Base-by-base conservation (phyloP, 768 basidiomycete genomes). In the Termitomyces titanicus region DNA sequence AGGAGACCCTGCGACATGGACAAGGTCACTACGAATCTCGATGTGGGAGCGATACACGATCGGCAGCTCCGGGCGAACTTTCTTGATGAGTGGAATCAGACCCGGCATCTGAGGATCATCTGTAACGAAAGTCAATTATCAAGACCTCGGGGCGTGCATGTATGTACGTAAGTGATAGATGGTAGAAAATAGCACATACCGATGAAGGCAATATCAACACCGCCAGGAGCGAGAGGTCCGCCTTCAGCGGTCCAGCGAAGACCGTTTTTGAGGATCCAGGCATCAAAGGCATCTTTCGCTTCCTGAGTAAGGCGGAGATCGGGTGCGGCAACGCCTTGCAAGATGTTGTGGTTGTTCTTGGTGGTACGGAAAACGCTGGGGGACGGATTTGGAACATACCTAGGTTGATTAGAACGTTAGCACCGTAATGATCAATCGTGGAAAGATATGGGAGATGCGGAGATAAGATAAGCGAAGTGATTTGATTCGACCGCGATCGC, bases 31-130 rank as follows among this genome's bases (percentile, higher is more conserved):
- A 46, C 88, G 86, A 61, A 89, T 94, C 74, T 98, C 94, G 58
- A 97, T 97, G 76, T 97, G 94, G 50, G 93, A 96, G 43, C 94
- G 86, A 70, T 95, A 98, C 60, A 95, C 77, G 66, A 97, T 92
- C 51, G 94, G 94, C 45, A 94, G 74, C 24, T 88, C 85, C 2
- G 94, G 93, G 55, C 89, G 80, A 51, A 86, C 75, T 74, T 88
- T 88, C 68, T 83, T 86, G 78, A 97, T 96, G 61, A 94, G 79
- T 6, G 95, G 95, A 68, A 98, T 95, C 51, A 97, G 79, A 47
- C 93, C 93, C 39, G 93, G 90, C 85, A 97, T 92, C 70, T 93
- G 89, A n/a, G 90, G 90, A 70, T 92, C 90, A 72, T 92, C 89
- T 73, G 51, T n/a, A 18, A 10, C 33, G 34, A 12, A 25, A 13